These are phyloP conservation scores for Coemansia sp. DNA, from an alignment of 192 early-diverging fungal species.

Conservation along the genomic window DNA sequence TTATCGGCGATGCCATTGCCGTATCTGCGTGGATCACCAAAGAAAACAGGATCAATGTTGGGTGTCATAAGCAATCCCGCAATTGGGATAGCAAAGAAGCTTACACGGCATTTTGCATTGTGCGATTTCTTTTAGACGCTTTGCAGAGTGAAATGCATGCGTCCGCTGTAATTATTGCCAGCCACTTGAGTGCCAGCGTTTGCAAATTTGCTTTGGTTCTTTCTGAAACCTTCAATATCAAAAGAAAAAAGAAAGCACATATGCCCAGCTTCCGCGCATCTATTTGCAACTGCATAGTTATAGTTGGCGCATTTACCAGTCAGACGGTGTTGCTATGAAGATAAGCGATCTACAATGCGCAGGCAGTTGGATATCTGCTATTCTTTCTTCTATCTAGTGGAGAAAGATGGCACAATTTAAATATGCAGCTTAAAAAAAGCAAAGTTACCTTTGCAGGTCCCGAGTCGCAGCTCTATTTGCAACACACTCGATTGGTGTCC, in stretches of 20 bases:
- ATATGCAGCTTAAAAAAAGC: too few species aligned
- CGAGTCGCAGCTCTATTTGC: too few species aligned
- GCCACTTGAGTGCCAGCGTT: neutral
- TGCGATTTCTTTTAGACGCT: neutral
- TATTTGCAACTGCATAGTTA: too few species aligned
- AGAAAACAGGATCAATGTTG: neutral
- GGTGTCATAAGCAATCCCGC: neutral
- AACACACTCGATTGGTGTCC: too few species aligned
- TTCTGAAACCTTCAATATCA: too few species aligned
- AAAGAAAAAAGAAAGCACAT: too few species aligned
- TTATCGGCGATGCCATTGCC: neutral
- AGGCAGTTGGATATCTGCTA: too few species aligned
- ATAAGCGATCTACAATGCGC: too few species aligned
- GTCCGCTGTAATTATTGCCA: neutral
- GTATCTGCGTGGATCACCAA: neutral
- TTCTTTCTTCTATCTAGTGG: neutral
- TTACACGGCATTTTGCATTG: neutral
- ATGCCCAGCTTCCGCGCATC: too few species aligned
- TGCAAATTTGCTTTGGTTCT: neutral
- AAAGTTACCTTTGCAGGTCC: too few species aligned
- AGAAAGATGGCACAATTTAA: neutral
- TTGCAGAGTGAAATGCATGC: slow-evolving; percentile 2
- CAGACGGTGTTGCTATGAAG: too few species aligned
- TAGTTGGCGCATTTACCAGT: too few species aligned
- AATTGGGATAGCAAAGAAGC: neutral